These are phyloP conservation scores for Gardenia jasminoides DNA, from an alignment of 257 asterid genomes.

Conservation along the genomic window DNA sequence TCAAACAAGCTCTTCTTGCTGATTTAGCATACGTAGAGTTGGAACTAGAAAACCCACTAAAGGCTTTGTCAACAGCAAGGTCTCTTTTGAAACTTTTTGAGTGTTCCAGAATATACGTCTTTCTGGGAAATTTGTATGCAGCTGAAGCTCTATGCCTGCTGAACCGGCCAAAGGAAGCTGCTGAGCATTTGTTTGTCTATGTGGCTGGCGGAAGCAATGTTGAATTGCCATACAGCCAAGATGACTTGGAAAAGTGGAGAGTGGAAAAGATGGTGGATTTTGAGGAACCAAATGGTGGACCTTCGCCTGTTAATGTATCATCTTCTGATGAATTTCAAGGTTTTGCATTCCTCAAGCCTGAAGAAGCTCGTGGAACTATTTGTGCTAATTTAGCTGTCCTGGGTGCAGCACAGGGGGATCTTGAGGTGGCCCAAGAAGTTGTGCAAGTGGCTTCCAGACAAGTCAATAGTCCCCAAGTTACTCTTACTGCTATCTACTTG, in stretches of 20 bases:
- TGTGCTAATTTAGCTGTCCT: slow-evolving; percentile 63
- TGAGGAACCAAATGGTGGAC: slow-evolving; percentile 49
- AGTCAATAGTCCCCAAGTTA: slow-evolving; percentile 55
- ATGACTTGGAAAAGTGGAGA: slow-evolving; percentile 65
- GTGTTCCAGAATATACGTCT: slow-evolving; percentile 52
- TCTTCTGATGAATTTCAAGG: slow-evolving; percentile 41
- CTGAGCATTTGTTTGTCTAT: slow-evolving; percentile 48
- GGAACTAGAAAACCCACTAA: slow-evolving; percentile 62
- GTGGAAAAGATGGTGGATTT: slow-evolving; percentile 50
- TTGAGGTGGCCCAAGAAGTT: slow-evolving; percentile 60
- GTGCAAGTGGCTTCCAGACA: slow-evolving; percentile 51
- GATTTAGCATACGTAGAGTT: slow-evolving; percentile 75
- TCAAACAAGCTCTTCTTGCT: slow-evolving; percentile 67
- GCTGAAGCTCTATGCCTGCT: slow-evolving; percentile 88
- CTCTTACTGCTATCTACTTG: slow-evolving; percentile 67
- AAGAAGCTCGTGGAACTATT: slow-evolving; percentile 71
- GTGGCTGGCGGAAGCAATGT: slow-evolving; percentile 48
- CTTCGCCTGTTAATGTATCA: slow-evolving; percentile 17
- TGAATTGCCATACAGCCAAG: slow-evolving; percentile 61
- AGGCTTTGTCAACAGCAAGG: slow-evolving; percentile 57
- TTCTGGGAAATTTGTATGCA: slow-evolving; percentile 65
- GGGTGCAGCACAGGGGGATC: slow-evolving; percentile 55
- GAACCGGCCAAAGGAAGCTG: slow-evolving; percentile 74
- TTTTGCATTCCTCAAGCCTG: slow-evolving; percentile 59
- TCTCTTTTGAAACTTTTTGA: slow-evolving; percentile 54